Evolutionary conservation across 805 yeast species (phyloP), one percentile per base, ranked within the genome.

Genomic region (Yarrowia osloensis): DNA sequence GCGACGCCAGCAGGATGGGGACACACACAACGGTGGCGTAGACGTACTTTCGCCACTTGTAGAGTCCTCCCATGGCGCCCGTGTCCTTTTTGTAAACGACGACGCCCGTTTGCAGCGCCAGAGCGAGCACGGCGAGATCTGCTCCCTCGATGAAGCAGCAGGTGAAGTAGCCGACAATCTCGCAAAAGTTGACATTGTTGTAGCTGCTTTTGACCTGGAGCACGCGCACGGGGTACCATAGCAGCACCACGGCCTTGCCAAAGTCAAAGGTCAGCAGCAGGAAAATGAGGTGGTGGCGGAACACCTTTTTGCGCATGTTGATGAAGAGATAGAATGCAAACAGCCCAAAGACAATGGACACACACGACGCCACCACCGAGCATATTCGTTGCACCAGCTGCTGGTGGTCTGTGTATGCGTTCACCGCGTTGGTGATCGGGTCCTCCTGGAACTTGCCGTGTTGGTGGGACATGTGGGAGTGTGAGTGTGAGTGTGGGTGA

Each of bases 61-160:
- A 29, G n/a, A 62, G 52, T 24, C 68, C 61, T 9, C 62, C 54
- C 65, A 42, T 46, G 21, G 77, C 74, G 65, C 78, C 74, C 67
- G 82, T 80, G 31, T 79, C 81, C 0, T 94, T 91, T 69, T 80
- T 79, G 75, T 90, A 89, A 2, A 92, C 88, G 28, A 90, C 77
- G 37, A 91, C 73, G 33, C 85, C 89, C 6, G 94, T 88, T 76
- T 91, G 97, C 9, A 90, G 76, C 1, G 97, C 97, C 77, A 92
- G 89, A 39, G 88, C 81, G 35, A 91, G 78, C 66, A 90, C 90
- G 24, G 94, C 91, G 31, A 90, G 74, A 76, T 92, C 98, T 1
- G 91, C 90, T 24, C 96, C 96, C 76, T 89, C 95, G 19, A 88
- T 87, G 21, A 91, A 82, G 52, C 87, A 81, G 1, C 92, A 89